A percentile compares a stretch with the other conserved stretches of the same genome.
Conservation (phyloP, 768 basidiomycete species). For the Suillus placidus region DNA sequence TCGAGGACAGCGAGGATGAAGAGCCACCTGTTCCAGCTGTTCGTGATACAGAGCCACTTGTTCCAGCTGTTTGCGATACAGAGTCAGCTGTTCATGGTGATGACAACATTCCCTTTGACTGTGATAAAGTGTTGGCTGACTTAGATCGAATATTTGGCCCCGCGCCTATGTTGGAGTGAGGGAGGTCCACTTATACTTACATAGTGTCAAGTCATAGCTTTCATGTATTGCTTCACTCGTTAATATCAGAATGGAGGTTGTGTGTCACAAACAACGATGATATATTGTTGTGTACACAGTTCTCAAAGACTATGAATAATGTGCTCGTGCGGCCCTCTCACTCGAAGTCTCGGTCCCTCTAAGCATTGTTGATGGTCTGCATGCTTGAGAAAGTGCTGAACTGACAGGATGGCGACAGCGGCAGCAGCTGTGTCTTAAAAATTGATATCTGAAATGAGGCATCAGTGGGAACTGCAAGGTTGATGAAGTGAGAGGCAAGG, state of each 20-base stretch:
- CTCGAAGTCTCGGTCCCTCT: background rate
- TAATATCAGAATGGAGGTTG: background rate
- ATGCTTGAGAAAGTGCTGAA: background rate
- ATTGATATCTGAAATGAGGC: background rate
- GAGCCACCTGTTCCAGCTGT: no score
- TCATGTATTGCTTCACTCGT: background rate
- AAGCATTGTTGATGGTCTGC: constrained; percentile 1
- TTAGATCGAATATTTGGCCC: background rate
- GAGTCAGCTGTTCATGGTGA: constrained; percentile 1
- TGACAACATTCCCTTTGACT: constrained; percentile 1
- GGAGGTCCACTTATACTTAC: background rate
- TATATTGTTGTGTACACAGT: constrained; percentile 1
- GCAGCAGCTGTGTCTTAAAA: background rate
- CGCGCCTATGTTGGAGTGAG: background rate
- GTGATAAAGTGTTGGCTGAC: background rate
- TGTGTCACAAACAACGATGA: no score
- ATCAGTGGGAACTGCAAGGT: background rate
- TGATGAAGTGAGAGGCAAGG: constrained; percentile 16
- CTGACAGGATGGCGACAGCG: background rate
- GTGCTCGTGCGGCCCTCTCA: background rate
- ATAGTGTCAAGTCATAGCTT: background rate
- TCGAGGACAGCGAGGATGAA: no score
- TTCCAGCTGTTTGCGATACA: no score
- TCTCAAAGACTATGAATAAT: background rate
- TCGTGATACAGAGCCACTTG: no score